These are phyloP conservation scores for Colletotrichum magnum DNA, from an alignment of 2,329 filamentous ascomycete genomes.

Conservation along the genomic window DNA sequence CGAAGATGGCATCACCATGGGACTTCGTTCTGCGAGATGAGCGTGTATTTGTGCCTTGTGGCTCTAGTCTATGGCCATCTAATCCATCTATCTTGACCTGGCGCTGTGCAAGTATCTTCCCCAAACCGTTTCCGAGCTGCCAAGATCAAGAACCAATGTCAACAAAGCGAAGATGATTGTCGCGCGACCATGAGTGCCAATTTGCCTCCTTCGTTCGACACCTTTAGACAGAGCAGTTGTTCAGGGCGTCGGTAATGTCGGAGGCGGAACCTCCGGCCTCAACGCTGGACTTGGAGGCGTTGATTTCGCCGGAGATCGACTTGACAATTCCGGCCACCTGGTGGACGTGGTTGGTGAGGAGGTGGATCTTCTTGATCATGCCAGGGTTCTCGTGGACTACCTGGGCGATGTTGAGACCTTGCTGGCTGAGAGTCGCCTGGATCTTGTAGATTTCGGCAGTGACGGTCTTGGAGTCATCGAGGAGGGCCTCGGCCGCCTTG, in stretches of 20 bases:
- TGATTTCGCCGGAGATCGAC: not conserved
- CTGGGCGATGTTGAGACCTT: not conserved
- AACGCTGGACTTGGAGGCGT: not conserved
- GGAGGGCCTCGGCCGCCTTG: too few relatives aligned
- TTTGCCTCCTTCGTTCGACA: not conserved
- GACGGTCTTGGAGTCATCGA: too few relatives aligned
- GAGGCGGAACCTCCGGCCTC: not conserved
- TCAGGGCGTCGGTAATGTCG: not conserved
- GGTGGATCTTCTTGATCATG: not conserved
- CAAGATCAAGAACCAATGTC: not conserved
- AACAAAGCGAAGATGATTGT: not conserved
- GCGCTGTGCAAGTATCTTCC: not conserved
- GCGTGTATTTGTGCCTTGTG: not conserved
- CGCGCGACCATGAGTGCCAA: not conserved
- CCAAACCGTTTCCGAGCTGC: not conserved
- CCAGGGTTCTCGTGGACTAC: not conserved
- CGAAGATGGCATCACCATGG: not conserved
- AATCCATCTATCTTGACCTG: not conserved
- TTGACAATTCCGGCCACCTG: not conserved
- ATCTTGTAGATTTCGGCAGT: not conserved
- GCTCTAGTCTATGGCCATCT: not conserved
- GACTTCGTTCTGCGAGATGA: not conserved
- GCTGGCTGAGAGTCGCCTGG: not conserved
- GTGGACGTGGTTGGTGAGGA: not conserved
- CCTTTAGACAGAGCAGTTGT: not conserved